Conservation (phyloP, 2,329 filamentous ascomycete genomes). For the Trichoderma oligosporum region DNA sequence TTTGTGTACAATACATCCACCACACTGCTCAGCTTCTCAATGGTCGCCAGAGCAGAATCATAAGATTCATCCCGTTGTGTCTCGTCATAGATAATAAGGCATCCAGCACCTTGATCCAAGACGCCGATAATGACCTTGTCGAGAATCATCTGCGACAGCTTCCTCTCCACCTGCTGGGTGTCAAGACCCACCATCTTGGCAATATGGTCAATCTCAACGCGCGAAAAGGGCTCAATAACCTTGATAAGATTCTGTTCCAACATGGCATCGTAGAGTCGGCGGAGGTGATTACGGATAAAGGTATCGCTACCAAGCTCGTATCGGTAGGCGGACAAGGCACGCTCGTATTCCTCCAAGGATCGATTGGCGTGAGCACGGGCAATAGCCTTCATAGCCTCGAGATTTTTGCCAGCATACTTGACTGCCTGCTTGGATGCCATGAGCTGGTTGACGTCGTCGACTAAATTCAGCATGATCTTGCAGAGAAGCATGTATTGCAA, state of each 20-base stretch:
- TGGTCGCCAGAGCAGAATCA: conserved; percentile 88
- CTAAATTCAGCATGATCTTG: conserved; percentile 99
- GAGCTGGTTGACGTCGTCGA: conserved; percentile 91
- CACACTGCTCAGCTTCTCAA: conserved; percentile 94
- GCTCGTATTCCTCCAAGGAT: conserved; percentile 95
- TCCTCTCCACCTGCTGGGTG: conserved; percentile 93
- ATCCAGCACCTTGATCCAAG: conserved; percentile 93
- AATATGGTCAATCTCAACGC: conserved; percentile 94
- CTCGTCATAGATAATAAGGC: conserved; percentile 96
- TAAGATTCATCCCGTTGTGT: conserved; percentile 89
- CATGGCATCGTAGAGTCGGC: conserved; percentile 95
- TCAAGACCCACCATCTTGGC: conserved; percentile 97
- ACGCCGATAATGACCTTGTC: conserved; percentile 99
- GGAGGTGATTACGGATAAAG: conserved; percentile 96
- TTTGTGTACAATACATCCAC: conserved; percentile 98
- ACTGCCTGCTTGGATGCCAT: conserved; percentile 95
- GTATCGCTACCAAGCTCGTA: conserved; percentile 91
- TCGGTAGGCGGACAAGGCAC: conserved; percentile 81
- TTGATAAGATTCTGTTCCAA: conserved; percentile 99
- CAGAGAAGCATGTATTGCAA: conserved; percentile 99
- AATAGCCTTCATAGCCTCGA: conserved; percentile 99
- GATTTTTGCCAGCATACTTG: conserved; percentile 90
- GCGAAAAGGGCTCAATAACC: conserved; percentile 97
- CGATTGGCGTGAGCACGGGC: conserved; percentile 93
- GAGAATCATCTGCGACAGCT: conserved; percentile 98